Evolutionary conservation across 805 yeast genomes (phyloP).

Genomic region (Wickerhamomyces bisporus): DNA sequence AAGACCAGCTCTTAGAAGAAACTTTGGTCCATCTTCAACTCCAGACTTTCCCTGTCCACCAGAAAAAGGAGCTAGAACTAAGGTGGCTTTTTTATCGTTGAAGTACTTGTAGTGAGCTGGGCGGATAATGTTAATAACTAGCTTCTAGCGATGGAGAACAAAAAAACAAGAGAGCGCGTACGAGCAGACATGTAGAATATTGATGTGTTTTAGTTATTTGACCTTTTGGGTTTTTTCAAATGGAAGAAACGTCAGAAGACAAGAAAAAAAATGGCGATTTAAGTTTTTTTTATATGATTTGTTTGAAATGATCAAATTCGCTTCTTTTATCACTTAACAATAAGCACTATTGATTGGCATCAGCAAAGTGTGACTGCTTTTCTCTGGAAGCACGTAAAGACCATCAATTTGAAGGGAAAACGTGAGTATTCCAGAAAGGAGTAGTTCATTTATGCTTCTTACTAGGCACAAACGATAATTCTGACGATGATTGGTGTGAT

Average conservation of each 20-base stretch:
- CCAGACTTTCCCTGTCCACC: conserved; percentile 96
- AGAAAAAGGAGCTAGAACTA: conserved; percentile 86
- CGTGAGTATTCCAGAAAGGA: too few species aligned
- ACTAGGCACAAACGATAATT: too few species aligned
- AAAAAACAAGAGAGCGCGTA: not conserved
- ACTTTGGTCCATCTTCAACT: conserved; percentile 91
- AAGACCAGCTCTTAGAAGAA: conserved; percentile 68
- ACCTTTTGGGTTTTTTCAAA: conserved; percentile 2
- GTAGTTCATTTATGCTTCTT: too few species aligned
- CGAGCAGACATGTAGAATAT: too few species aligned
- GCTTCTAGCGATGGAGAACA: too few species aligned
- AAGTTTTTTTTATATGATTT: not conserved
- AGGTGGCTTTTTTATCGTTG: conserved; percentile 50
- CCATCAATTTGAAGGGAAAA: too few species aligned
- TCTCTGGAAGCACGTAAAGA: too few species aligned
- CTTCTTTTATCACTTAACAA: conserved; percentile 25
- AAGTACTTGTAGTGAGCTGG: conserved; percentile 46
- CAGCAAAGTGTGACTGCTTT: too few species aligned
- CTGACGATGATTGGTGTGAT: too few species aligned
- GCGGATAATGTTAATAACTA: not conserved
- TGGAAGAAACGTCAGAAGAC: conserved; percentile 1
- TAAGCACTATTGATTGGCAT: too few species aligned
- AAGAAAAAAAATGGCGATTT: not conserved
- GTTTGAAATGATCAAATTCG: conserved; percentile 16
- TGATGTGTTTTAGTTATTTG: too few species aligned